A percentile compares a stretch with the other conserved stretches of the same genome.
These are phyloP conservation scores for Vitis rupestris DNA, from an alignment of 164 flowering plant species.

Conservation along the genomic window DNA sequence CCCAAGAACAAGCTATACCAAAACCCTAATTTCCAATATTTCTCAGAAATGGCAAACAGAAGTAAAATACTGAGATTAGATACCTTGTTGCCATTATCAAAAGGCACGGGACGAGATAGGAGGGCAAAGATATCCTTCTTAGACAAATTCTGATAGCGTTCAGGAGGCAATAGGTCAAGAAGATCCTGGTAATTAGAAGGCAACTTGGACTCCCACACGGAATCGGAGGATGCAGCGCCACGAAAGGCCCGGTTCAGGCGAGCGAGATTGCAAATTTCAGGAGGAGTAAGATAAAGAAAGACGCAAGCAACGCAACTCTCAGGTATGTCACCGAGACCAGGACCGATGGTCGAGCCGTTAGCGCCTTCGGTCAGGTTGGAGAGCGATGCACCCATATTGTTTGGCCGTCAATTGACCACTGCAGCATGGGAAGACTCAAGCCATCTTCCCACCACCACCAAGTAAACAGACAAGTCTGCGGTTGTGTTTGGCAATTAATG, in stretches of 20 bases:
- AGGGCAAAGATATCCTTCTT: slow-evolving; percentile 90
- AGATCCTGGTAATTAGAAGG: slow-evolving; percentile 75
- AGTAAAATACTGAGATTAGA: not conserved
- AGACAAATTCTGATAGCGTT: slow-evolving; percentile 33
- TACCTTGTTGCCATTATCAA: slow-evolving; percentile 83
- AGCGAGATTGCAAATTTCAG: slow-evolving; percentile 98
- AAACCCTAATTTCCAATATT: slow-evolving; percentile 4
- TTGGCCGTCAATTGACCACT: not conserved
- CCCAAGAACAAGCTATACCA: too few species aligned
- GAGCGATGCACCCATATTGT: slow-evolving; percentile 59
- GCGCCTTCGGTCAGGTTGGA: slow-evolving; percentile 69
- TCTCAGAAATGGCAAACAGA: not conserved
- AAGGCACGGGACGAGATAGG: slow-evolving; percentile 72
- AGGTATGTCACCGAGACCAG: slow-evolving; percentile 95
- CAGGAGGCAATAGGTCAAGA: slow-evolving; percentile 51
- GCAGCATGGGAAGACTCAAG: not conserved
- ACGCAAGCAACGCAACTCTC: slow-evolving; percentile 97
- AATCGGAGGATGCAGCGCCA: slow-evolving; percentile 92
- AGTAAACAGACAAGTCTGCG: not conserved
- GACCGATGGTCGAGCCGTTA: slow-evolving; percentile 42
- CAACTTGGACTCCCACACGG: slow-evolving; percentile 89
- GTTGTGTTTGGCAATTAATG: not conserved
- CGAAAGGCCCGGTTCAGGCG: slow-evolving; percentile 91
- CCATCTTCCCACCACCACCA: not conserved
- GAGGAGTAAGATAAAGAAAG: slow-evolving; percentile 77